These are phyloP conservation scores for Cunninghamia lanceolata DNA, from an alignment of 75 land plant genomes.

Conservation along the genomic window DNA sequence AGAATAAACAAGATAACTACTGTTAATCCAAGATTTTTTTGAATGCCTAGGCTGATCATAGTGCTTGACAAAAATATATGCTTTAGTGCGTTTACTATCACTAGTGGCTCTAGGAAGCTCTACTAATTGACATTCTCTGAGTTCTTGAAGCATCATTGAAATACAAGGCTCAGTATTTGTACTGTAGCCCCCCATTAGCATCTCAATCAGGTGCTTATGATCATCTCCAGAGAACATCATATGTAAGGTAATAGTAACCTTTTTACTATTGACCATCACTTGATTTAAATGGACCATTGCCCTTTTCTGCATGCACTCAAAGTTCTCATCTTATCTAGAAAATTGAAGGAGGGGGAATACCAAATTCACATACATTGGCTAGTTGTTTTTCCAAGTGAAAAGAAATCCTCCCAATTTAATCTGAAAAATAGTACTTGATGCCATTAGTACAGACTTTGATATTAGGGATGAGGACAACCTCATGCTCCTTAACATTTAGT, in stretches of 20 bases:
- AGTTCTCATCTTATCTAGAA: conserved; percentile 47
- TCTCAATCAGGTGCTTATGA: too few species aligned
- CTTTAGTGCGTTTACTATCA: too few species aligned
- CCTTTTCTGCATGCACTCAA: conserved; percentile 48
- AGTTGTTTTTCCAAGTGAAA: conserved; percentile 65
- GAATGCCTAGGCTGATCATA: too few species aligned
- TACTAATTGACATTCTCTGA: conserved; percentile 46
- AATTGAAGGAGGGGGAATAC: conserved; percentile 61
- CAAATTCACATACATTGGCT: conserved; percentile 60
- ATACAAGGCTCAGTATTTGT: conserved; percentile 75
- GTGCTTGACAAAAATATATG: too few species aligned
- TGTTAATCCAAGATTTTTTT: too few species aligned
- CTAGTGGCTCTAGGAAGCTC: too few species aligned
- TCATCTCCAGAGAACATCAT: conserved; percentile 34
- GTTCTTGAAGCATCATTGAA: conserved; percentile 56
- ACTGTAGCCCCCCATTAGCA: conserved; percentile 70
- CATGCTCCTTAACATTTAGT: conserved; percentile 37
- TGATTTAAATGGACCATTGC: too few species aligned
- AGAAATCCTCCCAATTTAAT: too few species aligned
- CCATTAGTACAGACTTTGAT: conserved; percentile 50
- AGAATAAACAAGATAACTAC: too few species aligned
- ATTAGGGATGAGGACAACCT: conserved; percentile 63
- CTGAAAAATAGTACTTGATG: too few species aligned
- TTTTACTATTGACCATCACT: too few species aligned
- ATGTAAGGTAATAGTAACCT: conserved; percentile 51